These are phyloP conservation scores for Paraphoma chrysanthemicola DNA, from an alignment of 2,329 filamentous ascomycete genomes.

Conservation along the genomic window DNA sequence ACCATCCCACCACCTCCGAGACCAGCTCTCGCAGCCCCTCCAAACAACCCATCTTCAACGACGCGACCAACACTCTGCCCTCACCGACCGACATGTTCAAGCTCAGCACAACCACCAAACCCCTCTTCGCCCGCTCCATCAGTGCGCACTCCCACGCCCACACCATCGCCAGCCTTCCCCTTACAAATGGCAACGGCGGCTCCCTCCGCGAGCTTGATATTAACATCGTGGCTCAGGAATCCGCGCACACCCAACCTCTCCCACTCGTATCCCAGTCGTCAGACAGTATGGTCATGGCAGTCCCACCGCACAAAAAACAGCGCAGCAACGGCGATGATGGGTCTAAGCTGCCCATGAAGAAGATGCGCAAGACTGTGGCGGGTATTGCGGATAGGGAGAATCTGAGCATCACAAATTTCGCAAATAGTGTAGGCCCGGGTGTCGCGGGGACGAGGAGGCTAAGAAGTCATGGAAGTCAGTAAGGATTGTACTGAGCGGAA, in stretches of 20 bases:
- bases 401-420: slow-evolving; percentile 48
- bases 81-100: slow-evolving; percentile 37
- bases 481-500: background rate
- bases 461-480: slow-evolving; percentile 46
- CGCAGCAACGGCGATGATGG: slow-evolving; percentile 42
- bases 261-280: slow-evolving; percentile 41
- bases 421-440: slow-evolving; percentile 49
- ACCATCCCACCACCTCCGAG: slow-evolving; percentile 43
- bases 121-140: slow-evolving; percentile 33
- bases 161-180: slow-evolving; percentile 12
- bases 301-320: slow-evolving; percentile 54
- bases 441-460: slow-evolving; percentile 44
- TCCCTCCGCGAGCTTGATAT: slow-evolving; percentile 58
- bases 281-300: slow-evolving; percentile 32
- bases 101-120: slow-evolving; percentile 23
- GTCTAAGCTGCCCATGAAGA: slow-evolving; percentile 55
- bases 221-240: slow-evolving; percentile 50
- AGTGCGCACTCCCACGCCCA: slow-evolving; percentile 26
- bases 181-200: slow-evolving; percentile 22
- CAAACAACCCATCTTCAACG: slow-evolving; percentile 62
- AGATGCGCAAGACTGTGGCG: slow-evolving; percentile 53
- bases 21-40: slow-evolving; percentile 48
- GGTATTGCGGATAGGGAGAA: slow-evolving; percentile 50
- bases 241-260: slow-evolving; percentile 35
- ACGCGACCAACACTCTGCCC: slow-evolving; percentile 50